phyloP scores from a whole-genome alignment of 2,329 filamentous ascomycete species.

The Mycosphaerella arachidis region DNA sequence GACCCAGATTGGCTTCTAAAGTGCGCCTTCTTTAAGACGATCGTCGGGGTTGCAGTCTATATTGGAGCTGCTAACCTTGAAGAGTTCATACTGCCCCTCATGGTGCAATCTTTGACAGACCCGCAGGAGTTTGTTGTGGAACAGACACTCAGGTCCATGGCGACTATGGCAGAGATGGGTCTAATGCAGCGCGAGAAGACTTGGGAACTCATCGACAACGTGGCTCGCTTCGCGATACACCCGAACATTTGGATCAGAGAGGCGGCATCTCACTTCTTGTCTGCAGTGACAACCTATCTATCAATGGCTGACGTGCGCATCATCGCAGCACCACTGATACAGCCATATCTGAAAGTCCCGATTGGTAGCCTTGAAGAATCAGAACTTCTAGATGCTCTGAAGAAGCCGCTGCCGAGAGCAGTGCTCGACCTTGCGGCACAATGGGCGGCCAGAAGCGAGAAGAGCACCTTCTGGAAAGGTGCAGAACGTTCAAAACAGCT shows the following conservation, averaged over 20 bases:
- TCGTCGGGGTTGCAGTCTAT: slow-evolving; percentile 87
- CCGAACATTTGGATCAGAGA: slow-evolving; percentile 95
- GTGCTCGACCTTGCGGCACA: slow-evolving; percentile 80
- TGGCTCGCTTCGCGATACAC: slow-evolving; percentile 83
- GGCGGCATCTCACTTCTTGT: slow-evolving; percentile 77
- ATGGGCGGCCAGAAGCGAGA: slow-evolving; percentile 69
- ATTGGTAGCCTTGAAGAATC: slow-evolving; percentile 67
- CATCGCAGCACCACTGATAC: slow-evolving; percentile 73
- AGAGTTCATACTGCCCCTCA: slow-evolving; percentile 90
- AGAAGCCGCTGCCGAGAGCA: slow-evolving; percentile 70
- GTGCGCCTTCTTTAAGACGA: slow-evolving; percentile 92
- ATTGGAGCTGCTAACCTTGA: slow-evolving; percentile 85
- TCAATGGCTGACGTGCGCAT: slow-evolving; percentile 78
- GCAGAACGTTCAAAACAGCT: slow-evolving; percentile 67
- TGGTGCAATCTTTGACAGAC: slow-evolving; percentile 91
- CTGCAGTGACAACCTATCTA: slow-evolving; percentile 69
- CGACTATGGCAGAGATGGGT: slow-evolving; percentile 81
- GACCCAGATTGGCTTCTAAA: slow-evolving; percentile 95
- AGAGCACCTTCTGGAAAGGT: slow-evolving; percentile 81
- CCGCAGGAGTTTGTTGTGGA: slow-evolving; percentile 92
- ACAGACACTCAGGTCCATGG: slow-evolving; percentile 79
- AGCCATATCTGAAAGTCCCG: slow-evolving; percentile 73
- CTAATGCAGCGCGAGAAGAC: slow-evolving; percentile 77
- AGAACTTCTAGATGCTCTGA: slow-evolving; percentile 73
- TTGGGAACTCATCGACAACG: slow-evolving; percentile 82